Evolutionary conservation across 2,329 filamentous ascomycete genomes (phyloP), one percentile per base, ranked within the genome.

Genomic region (Rhinocladiella mackenziei): DNA sequence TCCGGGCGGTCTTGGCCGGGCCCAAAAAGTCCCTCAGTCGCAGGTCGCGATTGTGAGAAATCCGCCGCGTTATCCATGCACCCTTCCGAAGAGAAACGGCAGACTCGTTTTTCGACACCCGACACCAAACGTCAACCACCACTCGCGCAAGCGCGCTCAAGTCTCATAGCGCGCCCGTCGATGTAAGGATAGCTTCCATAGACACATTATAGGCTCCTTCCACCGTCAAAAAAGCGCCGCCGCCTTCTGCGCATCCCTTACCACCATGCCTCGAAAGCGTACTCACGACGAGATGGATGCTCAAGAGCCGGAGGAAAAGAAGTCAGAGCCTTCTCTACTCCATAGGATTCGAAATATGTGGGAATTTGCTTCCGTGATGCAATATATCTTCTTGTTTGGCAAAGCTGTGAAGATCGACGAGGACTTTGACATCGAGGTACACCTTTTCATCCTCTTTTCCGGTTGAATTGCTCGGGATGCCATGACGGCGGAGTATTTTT

Each of bases 321-420:
- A 51, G n/a, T 32, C 58, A 58, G 65, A 68, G 47, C 56, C 61
- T 43, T 63, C 62, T 22, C 57, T 80, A 42, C 72, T 94, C 19
- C 70, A 80, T 46, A 81, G 75, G 54, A 77, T 97, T 56, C 81
- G 91, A 52, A 92, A 86, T 62, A 89, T 86, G 76, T 97, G 91
- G 89, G 86, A 96, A 65, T 96, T 97, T 67, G 87, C 91, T 50
- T 91, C 89, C 60, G 71, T 97, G 5, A 89, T 84, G 69, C 91
- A 98, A 68, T 98, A 89, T 77, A 86, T 97, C 50, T 86, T 83
- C 63, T 79, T 91, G 29, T 98, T 98, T 65, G 89, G 91, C 50
- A 82, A 84, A 59, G 82, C 82, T 31, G 82, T 94, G 63, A 96
- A 94, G 70, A 86, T 97, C 55, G 84, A 92, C 58, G 85, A 94